phyloP scores from a whole-genome alignment of 1,284 basidiomycete species.

The Gomphus bonarii region DNA sequence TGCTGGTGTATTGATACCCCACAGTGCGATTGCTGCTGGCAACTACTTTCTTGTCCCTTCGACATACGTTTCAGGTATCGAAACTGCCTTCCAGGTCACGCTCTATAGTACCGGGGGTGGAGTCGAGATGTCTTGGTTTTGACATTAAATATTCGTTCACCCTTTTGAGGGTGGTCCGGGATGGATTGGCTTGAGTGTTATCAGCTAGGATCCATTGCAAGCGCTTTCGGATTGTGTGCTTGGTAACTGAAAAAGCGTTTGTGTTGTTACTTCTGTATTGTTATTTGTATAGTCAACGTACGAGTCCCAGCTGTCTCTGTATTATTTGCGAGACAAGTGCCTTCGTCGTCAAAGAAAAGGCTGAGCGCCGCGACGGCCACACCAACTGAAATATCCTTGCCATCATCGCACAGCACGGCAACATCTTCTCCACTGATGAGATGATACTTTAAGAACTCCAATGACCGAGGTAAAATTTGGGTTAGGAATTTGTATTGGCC shows the following conservation, averaged over 20 bases:
- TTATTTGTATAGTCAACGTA: constrained; percentile 10
- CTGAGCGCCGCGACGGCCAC: constrained; percentile 48
- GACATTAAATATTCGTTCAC: constrained; percentile 66
- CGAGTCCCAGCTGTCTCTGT: constrained; percentile 9
- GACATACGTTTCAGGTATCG: constrained; percentile 53
- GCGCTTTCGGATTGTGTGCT: constrained; percentile 51
- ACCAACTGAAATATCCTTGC: constrained; percentile 54
- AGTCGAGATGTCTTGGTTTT: constrained; percentile 9
- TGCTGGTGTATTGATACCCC: constrained; percentile 57
- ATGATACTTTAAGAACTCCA: constrained; percentile 35
- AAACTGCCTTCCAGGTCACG: constrained; percentile 49
- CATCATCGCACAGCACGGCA: constrained; percentile 45
- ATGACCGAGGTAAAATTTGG: constrained; percentile 36
- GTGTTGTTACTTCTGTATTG: background rate
- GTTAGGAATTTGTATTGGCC: constrained; percentile 42
- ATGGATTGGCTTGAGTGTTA: constrained; percentile 63
- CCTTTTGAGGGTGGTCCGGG: constrained; percentile 63
- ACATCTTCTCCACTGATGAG: constrained; percentile 29
- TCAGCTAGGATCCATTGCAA: constrained; percentile 76
- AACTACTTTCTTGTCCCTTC: constrained; percentile 67
- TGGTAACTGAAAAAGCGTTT: constrained; percentile 25
- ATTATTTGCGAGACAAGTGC: constrained; percentile 21
- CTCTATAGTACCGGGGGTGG: constrained; percentile 33
- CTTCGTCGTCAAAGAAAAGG: constrained; percentile 46
- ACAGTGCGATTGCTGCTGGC: constrained; percentile 42